Evolutionary conservation across 2,329 filamentous ascomycete species (phyloP).

Genomic region (Fusarium sp.): DNA sequence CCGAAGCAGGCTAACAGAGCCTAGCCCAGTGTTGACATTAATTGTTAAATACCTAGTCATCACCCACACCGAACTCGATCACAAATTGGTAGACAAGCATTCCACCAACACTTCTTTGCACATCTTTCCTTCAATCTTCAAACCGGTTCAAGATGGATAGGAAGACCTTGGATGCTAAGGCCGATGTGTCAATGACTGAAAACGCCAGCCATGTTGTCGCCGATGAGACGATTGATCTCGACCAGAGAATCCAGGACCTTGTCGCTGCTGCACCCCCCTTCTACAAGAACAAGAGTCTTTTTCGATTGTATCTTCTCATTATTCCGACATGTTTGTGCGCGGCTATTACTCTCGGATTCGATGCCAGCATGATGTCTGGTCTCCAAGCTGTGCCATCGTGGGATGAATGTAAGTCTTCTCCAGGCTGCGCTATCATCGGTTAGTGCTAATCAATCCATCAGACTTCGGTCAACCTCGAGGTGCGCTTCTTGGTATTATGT

Average conservation of each 20-base stretch:
- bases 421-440: accelerated
- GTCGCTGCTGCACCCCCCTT: slow-evolving; percentile 4
- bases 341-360: slow-evolving; percentile 49
- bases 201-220: neutral
- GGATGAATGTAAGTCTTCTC: slow-evolving; percentile 21
- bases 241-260: neutral
- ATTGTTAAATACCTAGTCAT: neutral
- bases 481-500: slow-evolving; percentile 9
- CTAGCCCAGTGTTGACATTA: neutral
- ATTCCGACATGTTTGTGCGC: slow-evolving; percentile 25
- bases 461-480: slow-evolving; percentile 46
- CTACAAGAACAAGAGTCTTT: slow-evolving; percentile 9
- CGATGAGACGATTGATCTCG: neutral
- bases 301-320: slow-evolving; percentile 24
- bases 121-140: neutral
- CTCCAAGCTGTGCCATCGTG: slow-evolving; percentile 33
- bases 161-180: neutral
- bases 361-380: slow-evolving; percentile 55
- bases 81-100: neutral
- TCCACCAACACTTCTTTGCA: neutral
- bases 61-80: neutral
- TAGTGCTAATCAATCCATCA: neutral
- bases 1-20: no score
- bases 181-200: neutral
- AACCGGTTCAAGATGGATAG: neutral